Evolutionary conservation across 2,329 filamentous ascomycete species (phyloP), one percentile per base, ranked within the genome.

Genomic region (Fusarium coffeatum): DNA sequence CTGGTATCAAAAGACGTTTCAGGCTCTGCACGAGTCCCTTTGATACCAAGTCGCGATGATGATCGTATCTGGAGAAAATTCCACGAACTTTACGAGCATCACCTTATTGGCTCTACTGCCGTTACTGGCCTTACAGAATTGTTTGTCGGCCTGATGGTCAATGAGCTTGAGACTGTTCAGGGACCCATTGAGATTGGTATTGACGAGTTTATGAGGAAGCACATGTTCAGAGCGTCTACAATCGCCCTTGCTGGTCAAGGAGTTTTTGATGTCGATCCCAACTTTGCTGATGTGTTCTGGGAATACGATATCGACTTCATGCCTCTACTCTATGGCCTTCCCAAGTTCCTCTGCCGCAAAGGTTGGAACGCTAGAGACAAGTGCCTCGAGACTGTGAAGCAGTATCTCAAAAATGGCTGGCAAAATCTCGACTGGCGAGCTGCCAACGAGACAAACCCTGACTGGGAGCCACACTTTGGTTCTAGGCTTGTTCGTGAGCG

Each of bases 1-100:
- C 30, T 73, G 6, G 62, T 72, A 9, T 61, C 66, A 18, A 70
- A 68, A 23, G 71, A 73, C 28, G 42, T 68, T 2, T 73, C 71
- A 3, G 71, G 71, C 15, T 73, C 71, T 1, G 71, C 69, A 20
- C 40, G 69, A 8, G 12, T 64, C 1, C 64, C 71, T 2, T 41
- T 73, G 15, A 64, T 57, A 1, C 63, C 73, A 27, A 64, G 60
- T 12, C 57, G 49, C 3, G 59, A 72, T 22, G 68, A 72, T 32
- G 68, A 69, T 28, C 68, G 71, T 0, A 73, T 73, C 41, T 73
- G 71, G 71, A 69, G 71, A 25, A 70, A 61, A 11, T 73, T 73
- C 1, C 71, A 73, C 18, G 63, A 72, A 47, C 62, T 73, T 6
- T 73, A 73, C 22, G 69, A 72, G 47, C 57, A 57, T 10, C 62